These are phyloP conservation scores for Pestalotiopsis sp. DNA, from an alignment of 2,329 filamentous ascomycete species.

Conservation along the genomic window DNA sequence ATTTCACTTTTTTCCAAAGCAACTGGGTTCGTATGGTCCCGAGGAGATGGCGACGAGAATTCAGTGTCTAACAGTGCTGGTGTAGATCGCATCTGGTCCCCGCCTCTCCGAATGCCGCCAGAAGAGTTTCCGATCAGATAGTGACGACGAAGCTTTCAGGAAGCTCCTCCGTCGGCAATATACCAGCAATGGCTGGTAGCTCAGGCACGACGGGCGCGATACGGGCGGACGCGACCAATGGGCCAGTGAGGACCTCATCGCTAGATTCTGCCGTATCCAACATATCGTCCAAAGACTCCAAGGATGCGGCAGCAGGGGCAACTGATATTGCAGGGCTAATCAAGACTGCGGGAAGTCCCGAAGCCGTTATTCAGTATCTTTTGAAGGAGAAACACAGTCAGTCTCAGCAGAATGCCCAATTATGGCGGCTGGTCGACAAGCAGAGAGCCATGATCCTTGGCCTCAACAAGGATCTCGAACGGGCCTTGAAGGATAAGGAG, in stretches of 20 bases:
- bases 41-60: not conserved
- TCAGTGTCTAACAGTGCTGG: not conserved
- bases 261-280: conserved; percentile 92
- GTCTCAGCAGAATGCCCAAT: conserved; percentile 84
- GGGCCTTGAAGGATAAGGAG: conserved; percentile 90
- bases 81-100: conserved; percentile 30
- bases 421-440: conserved; percentile 96
- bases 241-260: conserved; percentile 73
- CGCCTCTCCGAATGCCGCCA: conserved; percentile 51
- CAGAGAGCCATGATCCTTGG: conserved; percentile 92
- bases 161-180: conserved; percentile 40
- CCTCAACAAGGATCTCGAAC: conserved; percentile 91
- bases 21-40: conserved; percentile 22
- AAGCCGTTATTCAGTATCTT: conserved; percentile 85
- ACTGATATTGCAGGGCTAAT: conserved; percentile 81
- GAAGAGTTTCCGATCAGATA: conserved; percentile 45
- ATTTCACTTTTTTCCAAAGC: conserved; percentile 20
- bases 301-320: conserved; percentile 61
- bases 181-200: conserved; percentile 50
- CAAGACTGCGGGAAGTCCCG: conserved; percentile 81
- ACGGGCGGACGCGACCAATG: conserved; percentile 34
- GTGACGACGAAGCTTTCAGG: conserved; percentile 45
- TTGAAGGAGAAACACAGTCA: conserved; percentile 90
- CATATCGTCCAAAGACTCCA: conserved; percentile 63
- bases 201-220: conserved; percentile 41